These are phyloP conservation scores for Xanthoceras sorbifolium DNA, from an alignment of 345 rosid genomes.

Conservation along the genomic window DNA sequence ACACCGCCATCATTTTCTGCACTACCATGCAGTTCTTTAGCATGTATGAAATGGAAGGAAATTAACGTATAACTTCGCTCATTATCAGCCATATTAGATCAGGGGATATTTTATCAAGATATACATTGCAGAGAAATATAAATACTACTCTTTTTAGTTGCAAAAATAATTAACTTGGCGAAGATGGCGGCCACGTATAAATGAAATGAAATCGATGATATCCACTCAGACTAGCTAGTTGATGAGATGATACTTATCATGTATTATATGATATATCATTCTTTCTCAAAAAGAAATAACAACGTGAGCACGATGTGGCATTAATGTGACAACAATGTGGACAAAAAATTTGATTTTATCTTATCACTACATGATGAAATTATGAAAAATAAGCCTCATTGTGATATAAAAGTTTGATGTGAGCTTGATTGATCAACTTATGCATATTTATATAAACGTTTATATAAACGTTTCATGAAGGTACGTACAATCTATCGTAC, in stretches of 20 bases:
- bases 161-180: neutral
- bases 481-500: too few relatives aligned
- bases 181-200: slow-evolving; percentile 9
- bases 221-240: neutral
- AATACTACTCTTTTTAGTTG: too few relatives aligned
- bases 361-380: neutral
- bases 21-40: slow-evolving; percentile 2
- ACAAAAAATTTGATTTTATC: neutral
- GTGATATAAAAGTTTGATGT: slow-evolving; percentile 8
- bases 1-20: neutral
- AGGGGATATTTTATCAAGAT: neutral
- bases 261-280: neutral
- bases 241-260: neutral
- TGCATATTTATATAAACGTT: too few relatives aligned
- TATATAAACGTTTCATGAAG: neutral
- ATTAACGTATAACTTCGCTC: neutral
- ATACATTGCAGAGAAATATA: neutral
- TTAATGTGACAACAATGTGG: neutral
- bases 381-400: neutral
- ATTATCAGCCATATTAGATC: neutral
- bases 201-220: neutral
- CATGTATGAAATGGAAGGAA: slow-evolving; percentile 16
- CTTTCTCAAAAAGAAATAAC: neutral
- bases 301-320: neutral
- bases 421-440: slow-evolving; percentile 18